These are phyloP conservation scores for Tolypocladium guangdongense DNA, from an alignment of 2,329 filamentous ascomycete species.

Conservation along the genomic window DNA sequence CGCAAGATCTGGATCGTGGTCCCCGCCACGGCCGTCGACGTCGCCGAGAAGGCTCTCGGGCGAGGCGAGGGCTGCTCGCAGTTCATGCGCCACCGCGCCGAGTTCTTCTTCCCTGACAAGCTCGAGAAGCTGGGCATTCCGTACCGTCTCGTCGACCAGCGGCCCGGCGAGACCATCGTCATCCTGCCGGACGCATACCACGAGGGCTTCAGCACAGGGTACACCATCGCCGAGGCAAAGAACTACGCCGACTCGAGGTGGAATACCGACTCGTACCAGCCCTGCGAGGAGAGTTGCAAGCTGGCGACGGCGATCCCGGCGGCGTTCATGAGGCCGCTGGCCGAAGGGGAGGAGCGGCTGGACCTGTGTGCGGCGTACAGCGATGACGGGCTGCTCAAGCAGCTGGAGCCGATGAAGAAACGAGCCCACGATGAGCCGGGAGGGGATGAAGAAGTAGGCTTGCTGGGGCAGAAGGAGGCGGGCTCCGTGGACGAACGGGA, in stretches of 20 bases:
- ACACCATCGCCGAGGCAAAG: constrained; percentile 28
- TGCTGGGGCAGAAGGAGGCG: neutral
- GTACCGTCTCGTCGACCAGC: constrained; percentile 25
- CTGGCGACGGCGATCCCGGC: constrained; percentile 25
- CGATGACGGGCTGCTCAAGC: constrained; percentile 3
- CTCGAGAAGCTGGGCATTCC: constrained; percentile 27
- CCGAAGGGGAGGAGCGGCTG: constrained; percentile 19
- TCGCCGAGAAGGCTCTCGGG: constrained; percentile 22
- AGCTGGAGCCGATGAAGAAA: neutral
- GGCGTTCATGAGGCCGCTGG: constrained; percentile 19
- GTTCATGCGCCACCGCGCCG: constrained; percentile 29
- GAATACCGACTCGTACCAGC: constrained; percentile 23
- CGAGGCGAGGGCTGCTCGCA: constrained; percentile 24
- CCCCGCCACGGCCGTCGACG: constrained; percentile 22
- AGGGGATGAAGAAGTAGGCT: neutral
- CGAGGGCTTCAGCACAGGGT: constrained; percentile 29
- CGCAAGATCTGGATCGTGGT: constrained; percentile 30
- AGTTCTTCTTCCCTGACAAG: constrained; percentile 29
- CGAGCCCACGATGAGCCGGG: neutral
- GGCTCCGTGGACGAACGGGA: neutral
- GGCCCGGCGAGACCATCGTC: constrained; percentile 27
- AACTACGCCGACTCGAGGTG: constrained; percentile 27
- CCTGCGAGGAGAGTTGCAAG: constrained; percentile 20
- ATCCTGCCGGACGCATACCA: constrained; percentile 29
- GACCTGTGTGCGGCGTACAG: constrained; percentile 21